phyloP scores from a whole-genome alignment of 306 rosid genomes.

The Adenanthera pavonina region DNA sequence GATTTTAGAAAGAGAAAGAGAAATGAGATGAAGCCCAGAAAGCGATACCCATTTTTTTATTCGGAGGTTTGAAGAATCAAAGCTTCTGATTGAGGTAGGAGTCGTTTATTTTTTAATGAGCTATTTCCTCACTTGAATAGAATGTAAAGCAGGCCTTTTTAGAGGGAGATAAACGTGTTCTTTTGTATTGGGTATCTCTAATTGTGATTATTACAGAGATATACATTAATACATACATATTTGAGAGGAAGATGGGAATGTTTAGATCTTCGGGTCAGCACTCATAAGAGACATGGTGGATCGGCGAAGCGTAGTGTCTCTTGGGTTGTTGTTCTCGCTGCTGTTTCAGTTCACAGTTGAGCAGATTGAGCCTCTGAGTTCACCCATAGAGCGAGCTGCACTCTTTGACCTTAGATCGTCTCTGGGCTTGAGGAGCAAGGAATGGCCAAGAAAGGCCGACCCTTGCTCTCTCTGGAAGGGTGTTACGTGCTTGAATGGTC shows the following conservation, averaged over 20 bases:
- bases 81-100: slow-evolving; percentile 53
- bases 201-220: slow-evolving; percentile 40
- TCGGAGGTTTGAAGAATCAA: slow-evolving; percentile 35
- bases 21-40: slow-evolving; percentile 36
- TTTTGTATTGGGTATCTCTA: slow-evolving; percentile 46
- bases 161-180: slow-evolving; percentile 39
- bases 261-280: slow-evolving; percentile 54
- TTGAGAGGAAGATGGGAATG: slow-evolving; percentile 44
- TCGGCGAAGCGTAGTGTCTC: slow-evolving; percentile 48
- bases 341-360: slow-evolving; percentile 68
- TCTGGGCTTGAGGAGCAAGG: slow-evolving; percentile 78
- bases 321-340: slow-evolving; percentile 48
- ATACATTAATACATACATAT: slow-evolving; percentile 28
- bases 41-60: slow-evolving; percentile 40
- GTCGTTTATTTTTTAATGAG: neutral
- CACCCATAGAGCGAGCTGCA: slow-evolving; percentile 54
- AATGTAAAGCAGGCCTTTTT: slow-evolving; percentile 32
- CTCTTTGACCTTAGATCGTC: slow-evolving; percentile 78
- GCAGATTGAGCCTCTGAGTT: slow-evolving; percentile 69
- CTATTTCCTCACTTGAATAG: neutral
- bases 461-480: slow-evolving; percentile 83
- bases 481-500: slow-evolving; percentile 67
- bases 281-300: slow-evolving; percentile 63
- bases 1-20: slow-evolving; percentile 30
- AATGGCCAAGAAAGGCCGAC: slow-evolving; percentile 86